These are phyloP conservation scores for Naganishia friedmannii DNA, from an alignment of 768 basidiomycete genomes.

Conservation along the genomic window DNA sequence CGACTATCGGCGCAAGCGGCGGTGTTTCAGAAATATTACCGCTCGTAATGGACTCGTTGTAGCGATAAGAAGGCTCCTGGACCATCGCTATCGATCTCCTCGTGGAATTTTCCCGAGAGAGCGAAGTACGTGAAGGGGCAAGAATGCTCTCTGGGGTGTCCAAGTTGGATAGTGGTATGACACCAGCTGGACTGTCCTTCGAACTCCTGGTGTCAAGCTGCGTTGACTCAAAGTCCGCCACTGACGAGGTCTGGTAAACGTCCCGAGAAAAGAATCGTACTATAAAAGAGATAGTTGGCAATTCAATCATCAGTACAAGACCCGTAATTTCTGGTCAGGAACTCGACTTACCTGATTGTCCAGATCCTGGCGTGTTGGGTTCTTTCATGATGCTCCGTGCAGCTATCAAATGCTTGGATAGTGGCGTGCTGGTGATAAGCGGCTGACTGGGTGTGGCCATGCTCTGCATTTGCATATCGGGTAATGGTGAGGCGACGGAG, in stretches of 20 bases:
- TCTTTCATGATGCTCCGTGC: constrained; percentile 10
- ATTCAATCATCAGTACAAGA: too few species aligned
- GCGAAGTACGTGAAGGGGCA: not conserved
- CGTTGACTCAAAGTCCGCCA: not conserved
- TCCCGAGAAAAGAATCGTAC: constrained; percentile 21
- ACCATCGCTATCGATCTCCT: not conserved
- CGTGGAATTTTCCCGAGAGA: not conserved
- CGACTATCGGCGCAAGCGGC: not conserved
- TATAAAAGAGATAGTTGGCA: not conserved
- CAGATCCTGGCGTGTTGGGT: constrained; percentile 4
- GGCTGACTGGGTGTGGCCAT: not conserved
- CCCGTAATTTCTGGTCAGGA: too few species aligned
- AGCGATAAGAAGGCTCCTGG: not conserved
- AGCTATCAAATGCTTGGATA: not conserved
- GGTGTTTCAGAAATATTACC: not conserved
- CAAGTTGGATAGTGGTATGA: not conserved
- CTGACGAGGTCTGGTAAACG: not conserved
- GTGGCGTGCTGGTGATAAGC: not conserved
- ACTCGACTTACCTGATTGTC: constrained; percentile 13
- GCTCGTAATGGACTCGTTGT: not conserved
- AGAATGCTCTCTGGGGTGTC: not conserved
- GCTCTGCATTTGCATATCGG: not conserved
- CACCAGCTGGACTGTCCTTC: not conserved
- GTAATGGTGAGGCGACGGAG: not conserved
- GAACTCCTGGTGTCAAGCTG: not conserved